Evolutionary conservation across 768 basidiomycete genomes (phyloP), one percentile per base, ranked within the genome.

Genomic region (Phylloporus rhodoxanthus): DNA sequence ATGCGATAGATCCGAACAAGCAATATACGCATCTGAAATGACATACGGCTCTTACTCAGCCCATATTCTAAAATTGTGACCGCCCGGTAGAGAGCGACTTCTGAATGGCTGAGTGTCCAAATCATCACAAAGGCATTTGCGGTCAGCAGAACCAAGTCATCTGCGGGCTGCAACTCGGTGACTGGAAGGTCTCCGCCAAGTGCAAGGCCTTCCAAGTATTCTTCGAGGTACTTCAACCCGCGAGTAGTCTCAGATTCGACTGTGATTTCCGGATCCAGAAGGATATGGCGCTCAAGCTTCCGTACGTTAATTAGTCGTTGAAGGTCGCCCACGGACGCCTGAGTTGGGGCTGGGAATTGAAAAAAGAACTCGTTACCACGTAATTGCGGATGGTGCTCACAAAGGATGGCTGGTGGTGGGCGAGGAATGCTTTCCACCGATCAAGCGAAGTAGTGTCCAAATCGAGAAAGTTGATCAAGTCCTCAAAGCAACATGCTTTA

Each of bases 401-500:
- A 48, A 76, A 78, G 47, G 72, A 72, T 48, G 66, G 63, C 10
- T 78, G 64, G 49, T 79, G 66, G 25, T 68, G 62, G 48, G 75
- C 67, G 7, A 87, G 71, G 64, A 81, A 78, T 11, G 73, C 57
- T 32, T 72, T 75, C 79, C 84, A 86, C 46, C 70, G 68, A 4
- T 67, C 48, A 10, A 77, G 66, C 26, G 76, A 74, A 11, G 76
- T 70, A 43, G 67, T 75, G 20, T 76, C 68, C 13, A 87, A 67
- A 8, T 59, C 60, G 47, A 85, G 65, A 62, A 86, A 91, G 3
- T 82, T 80, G 56, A 75, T 76, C 34, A 95, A 70, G 58, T 96
- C 93, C 68, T 94, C 92, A 50, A 82, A 89, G 64, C 90, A 91
- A 65, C 87, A 91, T 5, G 84, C 73, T 67, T 92, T 95, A 65